phyloP scores from a whole-genome alignment of 345 rosid genomes.

The Hibiscus trionum region DNA sequence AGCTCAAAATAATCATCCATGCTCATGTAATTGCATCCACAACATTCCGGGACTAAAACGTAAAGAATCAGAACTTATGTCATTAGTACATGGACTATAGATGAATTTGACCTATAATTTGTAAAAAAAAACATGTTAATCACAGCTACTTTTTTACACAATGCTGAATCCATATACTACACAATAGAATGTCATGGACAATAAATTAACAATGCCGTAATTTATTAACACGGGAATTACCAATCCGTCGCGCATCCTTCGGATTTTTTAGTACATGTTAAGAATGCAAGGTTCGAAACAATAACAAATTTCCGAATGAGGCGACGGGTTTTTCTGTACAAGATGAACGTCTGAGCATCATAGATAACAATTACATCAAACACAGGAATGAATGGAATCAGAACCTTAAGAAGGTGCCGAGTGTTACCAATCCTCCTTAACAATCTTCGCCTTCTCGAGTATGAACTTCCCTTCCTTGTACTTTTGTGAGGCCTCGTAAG shows the following conservation, averaged over 20 bases:
- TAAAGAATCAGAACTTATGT: too few relatives aligned
- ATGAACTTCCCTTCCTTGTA: constrained; percentile 90
- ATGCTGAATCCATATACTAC: background rate
- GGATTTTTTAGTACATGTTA: background rate
- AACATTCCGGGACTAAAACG: too few relatives aligned
- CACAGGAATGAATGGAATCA: background rate
- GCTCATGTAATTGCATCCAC: too few relatives aligned
- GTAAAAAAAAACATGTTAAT: too few relatives aligned
- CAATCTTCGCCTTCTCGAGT: constrained; percentile 73
- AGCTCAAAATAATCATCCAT: too few relatives aligned
- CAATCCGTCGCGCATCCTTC: constrained; percentile 11
- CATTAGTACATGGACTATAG: too few relatives aligned
- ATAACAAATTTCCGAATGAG: constrained; percentile 18
- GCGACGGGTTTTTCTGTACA: constrained; percentile 13
- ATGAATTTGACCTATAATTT: too few relatives aligned
- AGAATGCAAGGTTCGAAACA: constrained; percentile 16
- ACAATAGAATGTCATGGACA: background rate
- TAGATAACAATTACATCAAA: constrained; percentile 13
- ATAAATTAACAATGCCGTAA: constrained; percentile 3
- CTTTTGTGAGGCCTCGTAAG: constrained; percentile 60
- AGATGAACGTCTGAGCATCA: constrained; percentile 14
- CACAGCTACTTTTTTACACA: background rate
- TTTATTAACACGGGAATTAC: constrained; percentile 13
- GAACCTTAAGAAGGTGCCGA: background rate
- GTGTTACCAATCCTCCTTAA: constrained; percentile 63